Conservation (phyloP, 352 stramenopile species). For the Pythium aristosporum region DNA sequence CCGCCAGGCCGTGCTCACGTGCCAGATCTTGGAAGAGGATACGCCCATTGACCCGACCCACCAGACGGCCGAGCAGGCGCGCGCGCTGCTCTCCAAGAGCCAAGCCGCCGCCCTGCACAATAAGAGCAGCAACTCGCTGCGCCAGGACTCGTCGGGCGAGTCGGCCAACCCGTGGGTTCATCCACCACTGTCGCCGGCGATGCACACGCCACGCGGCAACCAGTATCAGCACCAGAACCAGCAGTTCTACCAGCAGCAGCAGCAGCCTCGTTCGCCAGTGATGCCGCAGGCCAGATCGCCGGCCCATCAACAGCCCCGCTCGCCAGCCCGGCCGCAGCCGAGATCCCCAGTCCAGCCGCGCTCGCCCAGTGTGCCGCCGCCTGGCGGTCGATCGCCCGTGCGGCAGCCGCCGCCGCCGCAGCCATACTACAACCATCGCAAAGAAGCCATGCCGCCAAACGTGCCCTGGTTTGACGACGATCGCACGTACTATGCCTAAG, state of each 20-base stretch:
- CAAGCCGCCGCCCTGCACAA: slow-evolving; percentile 16
- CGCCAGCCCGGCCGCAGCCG: neutral
- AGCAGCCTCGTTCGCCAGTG: slow-evolving; percentile 10
- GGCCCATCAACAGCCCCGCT: slow-evolving; percentile 2
- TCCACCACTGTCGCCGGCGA: slow-evolving; percentile 5
- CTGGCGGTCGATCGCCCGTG: neutral
- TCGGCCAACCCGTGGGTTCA: slow-evolving; percentile 18
- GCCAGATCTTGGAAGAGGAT: slow-evolving; percentile 28
- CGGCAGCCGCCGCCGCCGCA: neutral
- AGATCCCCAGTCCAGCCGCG: slow-evolving; percentile 4
- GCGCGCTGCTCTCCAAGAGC: slow-evolving; percentile 19
- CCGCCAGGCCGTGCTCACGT: slow-evolving; percentile 13
- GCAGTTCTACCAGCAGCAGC: slow-evolving; percentile 9
- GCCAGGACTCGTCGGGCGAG: slow-evolving; percentile 4
- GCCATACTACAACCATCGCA: neutral
- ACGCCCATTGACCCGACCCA: slow-evolving; percentile 14
- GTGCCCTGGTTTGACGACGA: slow-evolving; percentile 6
- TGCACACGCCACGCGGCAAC: neutral
- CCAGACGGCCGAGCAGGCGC: slow-evolving; percentile 24
- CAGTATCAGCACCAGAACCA: slow-evolving; percentile 7
- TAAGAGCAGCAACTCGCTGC: slow-evolving; percentile 4
- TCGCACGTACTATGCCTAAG: slow-evolving; percentile 20
- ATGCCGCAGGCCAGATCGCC: slow-evolving; percentile 2
- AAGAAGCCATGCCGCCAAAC: neutral
- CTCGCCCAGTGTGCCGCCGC: neutral